A percentile compares a stretch with the other conserved stretches of the same genome.
phyloP scores from a whole-genome alignment of 2,329 filamentous ascomycete genomes.

The Orbilia blumenaviensis region DNA sequence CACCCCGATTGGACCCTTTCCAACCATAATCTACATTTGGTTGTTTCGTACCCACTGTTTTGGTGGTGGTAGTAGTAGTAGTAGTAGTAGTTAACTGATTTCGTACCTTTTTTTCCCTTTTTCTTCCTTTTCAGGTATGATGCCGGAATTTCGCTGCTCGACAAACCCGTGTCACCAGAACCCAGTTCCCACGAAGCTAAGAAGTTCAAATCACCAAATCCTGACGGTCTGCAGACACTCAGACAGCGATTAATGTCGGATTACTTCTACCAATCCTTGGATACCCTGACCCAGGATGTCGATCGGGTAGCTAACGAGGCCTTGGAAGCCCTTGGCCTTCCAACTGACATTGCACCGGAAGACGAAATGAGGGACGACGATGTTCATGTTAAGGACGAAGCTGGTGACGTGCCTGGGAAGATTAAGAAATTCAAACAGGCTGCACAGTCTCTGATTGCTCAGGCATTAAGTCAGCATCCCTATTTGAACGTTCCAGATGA shows the following conservation, averaged over 20 bases:
- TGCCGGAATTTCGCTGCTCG: slow-evolving; percentile 32
- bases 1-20: not conserved
- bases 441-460: slow-evolving; percentile 16
- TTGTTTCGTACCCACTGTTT: no score
- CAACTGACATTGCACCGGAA: slow-evolving; percentile 14
- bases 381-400: slow-evolving; percentile 14
- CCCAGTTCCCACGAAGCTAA: slow-evolving; percentile 34
- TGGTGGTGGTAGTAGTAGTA: no score
- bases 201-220: slow-evolving; percentile 26
- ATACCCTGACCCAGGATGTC: slow-evolving; percentile 17
- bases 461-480: slow-evolving; percentile 28
- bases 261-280: slow-evolving; percentile 38
- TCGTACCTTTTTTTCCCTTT: not conserved
- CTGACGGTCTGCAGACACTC: slow-evolving; percentile 30
- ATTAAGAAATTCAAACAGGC: slow-evolving; percentile 37
- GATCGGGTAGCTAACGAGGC: slow-evolving; percentile 34
- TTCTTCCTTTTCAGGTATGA: slow-evolving; percentile 20
- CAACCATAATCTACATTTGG: not conserved
- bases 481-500: slow-evolving; percentile 34
- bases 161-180: slow-evolving; percentile 29
- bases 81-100: not conserved
- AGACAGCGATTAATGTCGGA: slow-evolving; percentile 40
- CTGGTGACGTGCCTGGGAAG: not conserved
- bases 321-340: slow-evolving; percentile 6
- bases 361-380: slow-evolving; percentile 46